Evolutionary conservation across 2,329 filamentous ascomycete species (phyloP), one percentile per base, ranked within the genome.

Genomic region (Fulvia fulva): DNA sequence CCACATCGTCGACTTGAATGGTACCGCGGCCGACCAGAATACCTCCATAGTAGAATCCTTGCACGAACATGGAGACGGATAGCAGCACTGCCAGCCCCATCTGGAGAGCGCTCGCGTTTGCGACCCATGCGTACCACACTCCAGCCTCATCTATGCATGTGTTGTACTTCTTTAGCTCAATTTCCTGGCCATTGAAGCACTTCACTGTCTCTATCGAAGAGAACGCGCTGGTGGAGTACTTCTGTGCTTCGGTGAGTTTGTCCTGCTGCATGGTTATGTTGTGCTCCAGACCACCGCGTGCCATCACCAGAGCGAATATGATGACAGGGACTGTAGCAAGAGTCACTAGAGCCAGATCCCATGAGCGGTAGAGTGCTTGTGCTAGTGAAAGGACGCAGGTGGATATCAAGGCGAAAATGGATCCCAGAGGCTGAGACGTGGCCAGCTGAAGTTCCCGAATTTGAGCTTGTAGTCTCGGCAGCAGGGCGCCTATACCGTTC

Each of bases 21-120:
- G 79, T 72, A 1, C 84, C 85, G 1, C 81, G 74, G 9, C 80
- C 77, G 9, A 94, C 85, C 1, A 96, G 80, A 1, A 83, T 77
- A 26, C 87, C 83, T 0, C 91, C 92, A 66, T 92, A 96, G 84
- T 90, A 96, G 68, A 97, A 97, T 0, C 91, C 92, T 57, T 91
- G 83, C 0, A 95, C 87, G 64, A 97, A 97, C 71, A 97, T 86
- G 1, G 80, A 80, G 3, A 91, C 82, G 28, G 88, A 86, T 77
- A 91, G 86, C 64, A 95, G 83, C 49, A 87, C 86, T 53, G 90
- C 81, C 50, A 88, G 83, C 0, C 86, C 87, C 68, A 89, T 85
- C 68, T 96, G 91, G 2, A 86, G 70, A 0, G 89, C 85, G 63
- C 86, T 89, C 16, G 84, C 80, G 47, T 83, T 80, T 0, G 88